Conservation (phyloP, 345 rosid genomes). For the Salix brachista region DNA sequence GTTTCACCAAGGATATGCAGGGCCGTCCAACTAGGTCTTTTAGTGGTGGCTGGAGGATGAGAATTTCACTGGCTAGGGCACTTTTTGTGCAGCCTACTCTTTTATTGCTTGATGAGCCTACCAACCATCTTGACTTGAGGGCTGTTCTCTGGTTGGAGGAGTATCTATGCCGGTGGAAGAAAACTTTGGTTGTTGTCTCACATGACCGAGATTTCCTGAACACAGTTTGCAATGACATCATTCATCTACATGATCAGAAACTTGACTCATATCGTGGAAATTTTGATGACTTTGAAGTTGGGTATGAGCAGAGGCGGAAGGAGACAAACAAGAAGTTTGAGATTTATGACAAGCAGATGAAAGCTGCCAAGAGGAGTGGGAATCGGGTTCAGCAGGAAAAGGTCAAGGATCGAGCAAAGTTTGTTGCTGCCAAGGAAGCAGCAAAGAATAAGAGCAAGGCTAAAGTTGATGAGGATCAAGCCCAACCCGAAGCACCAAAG, state of each 20-base stretch:
- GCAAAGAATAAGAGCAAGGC: conserved; percentile 73
- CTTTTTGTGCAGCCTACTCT: conserved; percentile 94
- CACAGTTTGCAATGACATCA: conserved; percentile 79
- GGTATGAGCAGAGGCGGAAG: conserved; percentile 86
- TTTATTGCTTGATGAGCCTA: conserved; percentile 85
- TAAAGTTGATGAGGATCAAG: conserved; percentile 71
- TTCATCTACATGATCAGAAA: conserved; percentile 82
- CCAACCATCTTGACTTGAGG: conserved; percentile 92
- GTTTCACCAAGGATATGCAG: conserved; percentile 90
- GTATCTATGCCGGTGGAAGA: conserved; percentile 85
- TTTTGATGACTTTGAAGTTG: conserved; percentile 75
- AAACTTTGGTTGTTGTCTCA: conserved; percentile 88
- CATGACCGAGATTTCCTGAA: conserved; percentile 96
- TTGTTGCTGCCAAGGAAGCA: conserved; percentile 66
- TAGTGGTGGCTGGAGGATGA: conserved; percentile 99
- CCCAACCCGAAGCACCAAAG: conserved; percentile 64
- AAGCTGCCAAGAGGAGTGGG: conserved; percentile 62
- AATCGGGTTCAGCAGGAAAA: conserved; percentile 59
- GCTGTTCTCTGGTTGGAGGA: conserved; percentile 97
- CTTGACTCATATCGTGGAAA: conserved; percentile 85
- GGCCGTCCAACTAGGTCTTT: conserved; percentile 70
- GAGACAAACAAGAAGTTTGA: conserved; percentile 86
- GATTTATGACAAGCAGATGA: conserved; percentile 68
- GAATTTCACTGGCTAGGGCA: conserved; percentile 92
- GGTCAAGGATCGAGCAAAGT: conserved; percentile 81